Conservation (phyloP, 208 protist genomes). For the Vickermania ingenoplastis region DNA sequence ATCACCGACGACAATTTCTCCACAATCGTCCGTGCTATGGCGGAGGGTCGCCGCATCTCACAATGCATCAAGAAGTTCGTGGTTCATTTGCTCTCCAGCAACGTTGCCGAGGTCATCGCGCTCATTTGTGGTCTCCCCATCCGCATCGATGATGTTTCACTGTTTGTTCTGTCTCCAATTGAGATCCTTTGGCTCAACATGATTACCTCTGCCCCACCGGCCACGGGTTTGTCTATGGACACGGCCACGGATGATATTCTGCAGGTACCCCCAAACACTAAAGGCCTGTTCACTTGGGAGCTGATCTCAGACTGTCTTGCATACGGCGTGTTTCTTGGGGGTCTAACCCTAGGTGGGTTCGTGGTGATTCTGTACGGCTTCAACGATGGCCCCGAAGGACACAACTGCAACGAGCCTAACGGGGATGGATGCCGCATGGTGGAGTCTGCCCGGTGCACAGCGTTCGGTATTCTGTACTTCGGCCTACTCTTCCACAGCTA, state of each 20-base stretch:
- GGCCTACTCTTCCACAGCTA: slow-evolving; percentile 85
- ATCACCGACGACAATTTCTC: slow-evolving; percentile 99
- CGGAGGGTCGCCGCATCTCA: slow-evolving; percentile 77
- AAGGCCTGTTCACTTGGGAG: slow-evolving; percentile 75
- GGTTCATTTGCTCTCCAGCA: slow-evolving; percentile 79
- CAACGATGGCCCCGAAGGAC: slow-evolving; percentile 32
- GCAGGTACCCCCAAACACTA: slow-evolving; percentile 64
- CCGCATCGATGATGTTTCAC: slow-evolving; percentile 37
- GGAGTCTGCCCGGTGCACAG: slow-evolving; percentile 66
- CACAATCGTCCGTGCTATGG: slow-evolving; percentile 94
- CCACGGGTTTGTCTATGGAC: slow-evolving; percentile 73
- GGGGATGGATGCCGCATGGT: slow-evolving; percentile 41
- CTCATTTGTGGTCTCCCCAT: slow-evolving; percentile 80
- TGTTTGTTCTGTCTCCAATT: slow-evolving; percentile 85
- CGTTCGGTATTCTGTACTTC: slow-evolving; percentile 81
- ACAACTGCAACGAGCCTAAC: slow-evolving; percentile 50
- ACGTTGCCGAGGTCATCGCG: slow-evolving; percentile 84
- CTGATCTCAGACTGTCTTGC: slow-evolving; percentile 69
- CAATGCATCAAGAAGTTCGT: slow-evolving; percentile 88
- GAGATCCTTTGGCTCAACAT: slow-evolving; percentile 92
- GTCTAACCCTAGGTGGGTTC: slow-evolving; percentile 46
- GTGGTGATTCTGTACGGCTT: slow-evolving; percentile 62
- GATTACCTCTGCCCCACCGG: slow-evolving; percentile 69
- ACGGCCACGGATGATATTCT: slow-evolving; percentile 66
- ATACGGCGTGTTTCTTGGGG: slow-evolving; percentile 80